Evolutionary conservation across 164 flowering plant species (phyloP).

Genomic region (Stephania cephalantha): DNA sequence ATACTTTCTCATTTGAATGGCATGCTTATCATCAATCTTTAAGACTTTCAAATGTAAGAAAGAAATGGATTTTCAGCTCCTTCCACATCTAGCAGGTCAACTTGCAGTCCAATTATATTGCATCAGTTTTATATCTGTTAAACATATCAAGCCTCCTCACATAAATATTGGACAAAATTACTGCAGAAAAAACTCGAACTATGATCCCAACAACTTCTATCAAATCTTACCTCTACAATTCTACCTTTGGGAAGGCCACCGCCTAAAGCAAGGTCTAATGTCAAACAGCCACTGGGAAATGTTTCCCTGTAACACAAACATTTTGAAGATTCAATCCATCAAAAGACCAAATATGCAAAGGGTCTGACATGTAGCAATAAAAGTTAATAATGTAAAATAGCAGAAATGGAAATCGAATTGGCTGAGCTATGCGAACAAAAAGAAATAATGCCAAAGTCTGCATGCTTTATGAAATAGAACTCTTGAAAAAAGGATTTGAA

Average conservation of each 20-base stretch:
- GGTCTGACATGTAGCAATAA: background rate
- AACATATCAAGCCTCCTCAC: background rate
- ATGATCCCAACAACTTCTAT: background rate
- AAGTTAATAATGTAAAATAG: background rate
- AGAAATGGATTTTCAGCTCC: background rate
- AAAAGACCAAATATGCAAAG: background rate
- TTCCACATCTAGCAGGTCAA: background rate
- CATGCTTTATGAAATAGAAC: background rate
- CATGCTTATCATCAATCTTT: background rate
- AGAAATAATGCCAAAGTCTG: background rate
- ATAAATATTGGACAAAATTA: background rate
- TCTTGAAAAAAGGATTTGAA: background rate
- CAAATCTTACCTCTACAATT: conserved; percentile 75
- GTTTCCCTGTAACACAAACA: conserved; percentile 66
- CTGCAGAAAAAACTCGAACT: background rate
- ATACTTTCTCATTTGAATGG: background rate
- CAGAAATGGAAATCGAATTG: background rate
- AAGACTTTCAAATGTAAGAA: too few species aligned
- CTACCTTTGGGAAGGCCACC: conserved; percentile 98
- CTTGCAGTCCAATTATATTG: background rate
- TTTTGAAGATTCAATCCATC: conserved; percentile 3
- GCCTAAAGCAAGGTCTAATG: conserved; percentile 87
- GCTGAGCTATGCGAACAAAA: background rate
- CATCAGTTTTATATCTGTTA: background rate
- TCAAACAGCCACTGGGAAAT: conserved; percentile 97